Evolutionary conservation across 106 monocot genomes (phyloP), one percentile per base, ranked within the genome.

Genomic region (Agapanthus africanus): DNA sequence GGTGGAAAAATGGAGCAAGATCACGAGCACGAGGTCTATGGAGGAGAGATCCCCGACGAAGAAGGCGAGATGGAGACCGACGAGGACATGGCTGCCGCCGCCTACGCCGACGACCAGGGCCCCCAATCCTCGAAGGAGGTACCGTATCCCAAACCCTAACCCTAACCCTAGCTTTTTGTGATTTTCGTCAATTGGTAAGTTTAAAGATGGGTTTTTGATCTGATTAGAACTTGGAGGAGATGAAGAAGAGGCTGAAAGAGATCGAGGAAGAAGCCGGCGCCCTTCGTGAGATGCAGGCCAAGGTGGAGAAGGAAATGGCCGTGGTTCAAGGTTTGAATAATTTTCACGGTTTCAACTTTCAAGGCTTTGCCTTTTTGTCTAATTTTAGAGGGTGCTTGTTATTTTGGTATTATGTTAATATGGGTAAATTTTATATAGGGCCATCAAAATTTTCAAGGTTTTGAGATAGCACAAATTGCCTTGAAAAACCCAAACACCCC

Each of bases 241-340:
- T 84, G 88, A 88, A 79, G 74, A 79, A 66, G 73, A 44, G 84
- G 68, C 56, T 84, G 39, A 88, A 84, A 81, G 88, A 84, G 76
- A 88, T 88, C 47, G 88, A 88, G 77, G 88, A 88, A 22, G 88
- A 88, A 67, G 79, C 84, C 4, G 68, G 68, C 3, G 88, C 81
- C 14, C 78, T 88, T n/a, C 71, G 81, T 4, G 84, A 84, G 81
- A 88, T 88, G 84, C 88, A 88, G 71, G 84, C 81, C 21, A 88
- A 88, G 68, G 88, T 84, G 34, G 84, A 84, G 76, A 88, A 88
- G 77, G 88, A 88, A 65, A 88, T 88, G 88, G 70, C 77, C 7
- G 82, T 79, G 13, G 79, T 72, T n/a, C 79, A 79, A 76, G 86
- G 86, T 86, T 26, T 49, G 3, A 5, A 3, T 9, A 1, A 0